Evolutionary conservation across 1,284 basidiomycete species (phyloP).

Genomic region (Moesziomyces globuligerus): DNA sequence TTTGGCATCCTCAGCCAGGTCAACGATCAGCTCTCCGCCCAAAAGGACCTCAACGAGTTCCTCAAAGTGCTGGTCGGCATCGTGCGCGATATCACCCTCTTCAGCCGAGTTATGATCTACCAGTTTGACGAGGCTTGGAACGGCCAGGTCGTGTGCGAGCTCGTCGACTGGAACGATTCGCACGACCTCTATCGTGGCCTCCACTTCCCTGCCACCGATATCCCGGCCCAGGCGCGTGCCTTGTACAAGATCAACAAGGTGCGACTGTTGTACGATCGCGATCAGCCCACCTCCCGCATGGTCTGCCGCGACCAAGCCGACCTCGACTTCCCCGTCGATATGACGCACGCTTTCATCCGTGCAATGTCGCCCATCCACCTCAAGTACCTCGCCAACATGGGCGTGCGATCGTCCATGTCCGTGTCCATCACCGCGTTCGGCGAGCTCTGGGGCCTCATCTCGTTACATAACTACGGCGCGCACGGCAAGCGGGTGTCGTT

Average conservation of each 20-base stretch:
- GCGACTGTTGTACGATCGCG: conserved; percentile 81
- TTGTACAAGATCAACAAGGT: conserved; percentile 79
- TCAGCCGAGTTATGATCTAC: conserved; percentile 81
- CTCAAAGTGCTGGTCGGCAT: conserved; percentile 82
- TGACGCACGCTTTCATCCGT: conserved; percentile 86
- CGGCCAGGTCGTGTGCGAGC: conserved; percentile 80
- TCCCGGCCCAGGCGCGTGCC: conserved; percentile 73
- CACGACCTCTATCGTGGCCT: conserved; percentile 81
- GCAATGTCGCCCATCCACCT: conserved; percentile 91
- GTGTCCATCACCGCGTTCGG: conserved; percentile 85
- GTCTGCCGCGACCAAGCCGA: conserved; percentile 77
- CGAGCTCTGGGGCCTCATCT: conserved; percentile 83
- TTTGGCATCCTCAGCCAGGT: conserved; percentile 78
- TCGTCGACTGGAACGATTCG: conserved; percentile 83
- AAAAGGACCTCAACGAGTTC: conserved; percentile 78
- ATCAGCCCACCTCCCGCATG: conserved; percentile 80
- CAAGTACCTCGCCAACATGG: conserved; percentile 72
- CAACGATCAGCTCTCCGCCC: conserved; percentile 82
- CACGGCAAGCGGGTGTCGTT: conserved; percentile 85
- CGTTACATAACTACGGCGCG: conserved; percentile 82
- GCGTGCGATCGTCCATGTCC: conserved; percentile 65
- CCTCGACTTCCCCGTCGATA: conserved; percentile 79
- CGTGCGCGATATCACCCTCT: conserved; percentile 76
- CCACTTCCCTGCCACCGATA: conserved; percentile 75
- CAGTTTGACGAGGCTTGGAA: conserved; percentile 78